These are phyloP conservation scores for Hyaloscypha variabilis DNA, from an alignment of 495 filamentous ascomycete species.

Conservation along the genomic window DNA sequence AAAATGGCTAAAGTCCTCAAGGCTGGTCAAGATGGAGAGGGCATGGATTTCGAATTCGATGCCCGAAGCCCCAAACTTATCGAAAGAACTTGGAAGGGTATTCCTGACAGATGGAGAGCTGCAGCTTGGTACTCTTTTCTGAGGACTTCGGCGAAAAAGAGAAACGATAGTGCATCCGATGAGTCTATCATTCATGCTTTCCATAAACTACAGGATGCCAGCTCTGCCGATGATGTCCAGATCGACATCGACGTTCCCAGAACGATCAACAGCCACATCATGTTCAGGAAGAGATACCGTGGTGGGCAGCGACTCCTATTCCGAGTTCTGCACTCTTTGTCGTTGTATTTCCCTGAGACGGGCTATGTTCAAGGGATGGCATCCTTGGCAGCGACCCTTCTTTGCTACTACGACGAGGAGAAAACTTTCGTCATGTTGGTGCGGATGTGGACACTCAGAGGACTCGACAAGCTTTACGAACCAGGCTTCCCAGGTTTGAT, in stretches of 20 bases:
- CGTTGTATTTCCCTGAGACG: slow-evolving; percentile 85
- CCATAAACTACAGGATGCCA: slow-evolving; percentile 67
- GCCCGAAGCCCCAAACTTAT: slow-evolving; percentile 82
- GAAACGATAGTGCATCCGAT: slow-evolving; percentile 62
- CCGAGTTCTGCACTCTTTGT: slow-evolving; percentile 87
- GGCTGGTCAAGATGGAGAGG: slow-evolving; percentile 62
- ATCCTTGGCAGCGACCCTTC: slow-evolving; percentile 84
- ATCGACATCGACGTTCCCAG: slow-evolving; percentile 97
- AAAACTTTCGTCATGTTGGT: slow-evolving; percentile 93
- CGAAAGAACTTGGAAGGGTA: slow-evolving; percentile 94
- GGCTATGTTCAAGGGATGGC: slow-evolving; percentile 99
- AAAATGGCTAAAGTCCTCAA: slow-evolving; percentile 85
- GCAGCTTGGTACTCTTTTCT: slow-evolving; percentile 97
- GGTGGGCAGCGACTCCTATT: slow-evolving; percentile 91
- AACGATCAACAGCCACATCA: slow-evolving; percentile 94
- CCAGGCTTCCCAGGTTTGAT: slow-evolving; percentile 87
- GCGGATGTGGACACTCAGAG: slow-evolving; percentile 85
- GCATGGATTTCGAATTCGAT: slow-evolving; percentile 91
- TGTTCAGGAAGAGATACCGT: slow-evolving; percentile 93
- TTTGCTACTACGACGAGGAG: slow-evolving; percentile 98
- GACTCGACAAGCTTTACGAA: slow-evolving; percentile 82
- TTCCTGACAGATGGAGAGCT: slow-evolving; percentile 92
- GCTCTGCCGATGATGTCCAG: slow-evolving; percentile 90
- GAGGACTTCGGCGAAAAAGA: slow-evolving; percentile 72
- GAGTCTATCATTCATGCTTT: slow-evolving; percentile 71